phyloP scores from a whole-genome alignment of 805 yeast genomes.

The Candida ficus region DNA sequence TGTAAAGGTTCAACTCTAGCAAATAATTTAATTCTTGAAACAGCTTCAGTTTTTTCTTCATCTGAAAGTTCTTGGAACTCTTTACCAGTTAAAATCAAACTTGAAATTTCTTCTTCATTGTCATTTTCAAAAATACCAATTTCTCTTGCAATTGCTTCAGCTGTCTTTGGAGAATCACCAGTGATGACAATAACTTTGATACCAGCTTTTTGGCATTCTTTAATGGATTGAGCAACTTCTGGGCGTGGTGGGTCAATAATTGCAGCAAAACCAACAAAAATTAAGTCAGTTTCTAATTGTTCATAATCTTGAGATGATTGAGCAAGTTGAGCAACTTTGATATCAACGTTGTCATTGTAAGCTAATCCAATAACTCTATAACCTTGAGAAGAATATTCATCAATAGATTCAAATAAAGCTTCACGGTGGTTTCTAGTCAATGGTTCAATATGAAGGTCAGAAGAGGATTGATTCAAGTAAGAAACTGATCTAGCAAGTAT shows the following conservation, averaged over 20 bases:
- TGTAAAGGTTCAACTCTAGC: constrained; percentile 56
- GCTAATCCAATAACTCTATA: constrained; percentile 29
- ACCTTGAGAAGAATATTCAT: constrained; percentile 33
- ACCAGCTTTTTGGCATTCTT: constrained; percentile 35
- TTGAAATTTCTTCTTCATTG: constrained; percentile 20
- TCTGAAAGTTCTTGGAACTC: constrained; percentile 31
- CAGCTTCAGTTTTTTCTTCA: constrained; percentile 37
- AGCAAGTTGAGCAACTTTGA: constrained; percentile 25
- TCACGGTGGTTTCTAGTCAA: constrained; percentile 30
- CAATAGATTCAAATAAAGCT: constrained; percentile 31
- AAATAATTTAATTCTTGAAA: constrained; percentile 39
- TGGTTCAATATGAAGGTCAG: constrained; percentile 13
- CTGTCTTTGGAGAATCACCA: constrained; percentile 54
- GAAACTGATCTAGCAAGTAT: constrained; percentile 37
- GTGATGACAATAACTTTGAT: constrained; percentile 41
- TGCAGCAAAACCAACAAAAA: constrained; percentile 37
- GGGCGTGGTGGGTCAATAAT: constrained; percentile 42
- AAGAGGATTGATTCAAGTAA: constrained; percentile 29
- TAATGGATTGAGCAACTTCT: constrained; percentile 30
- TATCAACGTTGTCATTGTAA: constrained; percentile 31
- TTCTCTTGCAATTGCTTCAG: constrained; percentile 43
- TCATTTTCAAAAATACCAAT: constrained; percentile 31
- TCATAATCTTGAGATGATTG: constrained; percentile 34
- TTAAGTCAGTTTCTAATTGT: constrained; percentile 24
- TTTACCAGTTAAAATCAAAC: constrained; percentile 34